Evolutionary conservation across 345 rosid species (phyloP), one percentile per base, ranked within the genome.

Genomic region (Mercurialis annua): DNA sequence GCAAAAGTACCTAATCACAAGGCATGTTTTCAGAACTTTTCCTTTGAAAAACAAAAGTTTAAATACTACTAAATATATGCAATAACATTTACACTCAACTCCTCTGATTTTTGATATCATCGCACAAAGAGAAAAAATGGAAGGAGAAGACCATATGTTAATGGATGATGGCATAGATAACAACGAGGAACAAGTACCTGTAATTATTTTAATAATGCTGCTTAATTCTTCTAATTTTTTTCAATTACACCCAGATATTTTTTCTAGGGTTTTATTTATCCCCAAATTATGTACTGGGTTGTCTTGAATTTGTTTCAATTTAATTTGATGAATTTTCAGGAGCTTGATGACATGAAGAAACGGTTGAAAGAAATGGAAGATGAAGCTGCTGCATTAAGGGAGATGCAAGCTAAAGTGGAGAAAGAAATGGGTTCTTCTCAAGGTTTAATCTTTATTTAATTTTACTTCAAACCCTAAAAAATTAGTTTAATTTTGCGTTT

Each of bases 71-170:
- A n/a, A n/a, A n/a, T n/a, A n/a, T n/a, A n/a, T n/a, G n/a, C n/a
- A n/a, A n/a, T n/a, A n/a, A n/a, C n/a, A n/a, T n/a, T n/a, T n/a
- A n/a, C n/a, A n/a, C n/a, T n/a, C n/a, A n/a, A n/a, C n/a, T n/a
- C n/a, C n/a, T n/a, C n/a, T n/a, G n/a, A n/a, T n/a, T n/a, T n/a
- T n/a, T 60, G 27, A 15, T 23, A 59, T 59, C 20, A 14, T 59
- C 64, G 5, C 20, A 12, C 1, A 58, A 6, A 59, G 40, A 36
- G 49, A 40, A 42, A 11, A 48, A 50, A 77, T 79, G 86, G 81
- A 77, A 29, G 77, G 71, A 60, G 78, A 71, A 31, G 86, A 84
- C n/a, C n/a, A n/a, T 59, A 77, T 70, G 18, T 73, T 76, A 21
- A 80, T 82, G 84, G 73, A 73, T 9, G 73, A 73, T 9, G 76